Evolutionary conservation across 345 rosid genomes (phyloP).

Genomic region (Reutealis trisperma): DNA sequence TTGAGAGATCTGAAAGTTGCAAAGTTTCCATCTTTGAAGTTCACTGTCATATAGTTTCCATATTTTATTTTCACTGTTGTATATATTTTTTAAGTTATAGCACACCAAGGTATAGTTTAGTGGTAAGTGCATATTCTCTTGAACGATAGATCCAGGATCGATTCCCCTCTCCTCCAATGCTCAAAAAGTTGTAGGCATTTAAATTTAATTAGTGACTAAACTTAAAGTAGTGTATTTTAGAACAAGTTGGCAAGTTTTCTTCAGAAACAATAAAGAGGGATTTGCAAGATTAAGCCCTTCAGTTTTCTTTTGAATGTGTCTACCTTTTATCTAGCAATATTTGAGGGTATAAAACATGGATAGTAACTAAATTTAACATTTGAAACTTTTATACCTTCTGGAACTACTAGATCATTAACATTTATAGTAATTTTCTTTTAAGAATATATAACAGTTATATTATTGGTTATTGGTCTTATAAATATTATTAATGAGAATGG

Average conservation of each 20-base stretch:
- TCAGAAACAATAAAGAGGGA: background rate
- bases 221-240: background rate
- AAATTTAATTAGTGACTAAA: background rate
- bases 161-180: too few relatives aligned
- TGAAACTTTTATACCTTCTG: too few relatives aligned
- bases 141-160: too few relatives aligned
- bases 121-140: too few relatives aligned
- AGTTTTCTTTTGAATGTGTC: background rate
- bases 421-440: too few relatives aligned
- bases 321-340: too few relatives aligned
- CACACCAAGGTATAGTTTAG: too few relatives aligned
- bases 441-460: too few relatives aligned
- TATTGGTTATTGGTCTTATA: background rate
- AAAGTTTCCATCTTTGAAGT: background rate
- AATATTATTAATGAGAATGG: background rate
- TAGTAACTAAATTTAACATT: too few relatives aligned
- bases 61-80: background rate
- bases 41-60: too few relatives aligned
- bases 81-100: background rate
- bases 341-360: too few relatives aligned
- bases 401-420: too few relatives aligned
- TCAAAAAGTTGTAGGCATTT: background rate
- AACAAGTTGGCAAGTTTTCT: background rate
- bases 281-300: background rate
- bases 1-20: background rate